Conservation (phyloP, 345 rosid species). For the Syzygium oleosum region DNA sequence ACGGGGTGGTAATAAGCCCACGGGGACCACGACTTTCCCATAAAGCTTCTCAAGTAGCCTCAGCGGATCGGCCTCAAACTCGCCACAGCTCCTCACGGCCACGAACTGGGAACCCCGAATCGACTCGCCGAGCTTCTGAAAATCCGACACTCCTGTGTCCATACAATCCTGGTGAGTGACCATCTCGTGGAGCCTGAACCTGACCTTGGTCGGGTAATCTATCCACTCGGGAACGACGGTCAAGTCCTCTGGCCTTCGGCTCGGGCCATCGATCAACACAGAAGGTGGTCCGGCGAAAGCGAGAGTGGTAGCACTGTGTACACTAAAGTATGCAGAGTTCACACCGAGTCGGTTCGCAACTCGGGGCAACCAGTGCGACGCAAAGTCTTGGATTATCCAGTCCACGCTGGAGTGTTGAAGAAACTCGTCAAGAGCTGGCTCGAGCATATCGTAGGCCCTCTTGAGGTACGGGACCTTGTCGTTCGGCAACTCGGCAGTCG, state of each 20-base stretch:
- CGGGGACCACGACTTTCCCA: neutral
- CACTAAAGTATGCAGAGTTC: slow-evolving; percentile 9
- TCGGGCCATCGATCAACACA: neutral
- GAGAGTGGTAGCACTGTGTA: slow-evolving; percentile 9
- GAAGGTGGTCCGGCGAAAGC: slow-evolving; percentile 11
- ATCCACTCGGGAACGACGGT: slow-evolving; percentile 22
- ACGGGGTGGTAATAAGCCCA: slow-evolving; percentile 1
- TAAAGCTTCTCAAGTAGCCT: neutral
- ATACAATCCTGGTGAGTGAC: neutral
- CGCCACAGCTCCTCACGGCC: slow-evolving; percentile 1
- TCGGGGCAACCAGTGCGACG: slow-evolving; percentile 30
- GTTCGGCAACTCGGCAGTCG: slow-evolving; percentile 26
- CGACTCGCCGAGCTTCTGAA: neutral
- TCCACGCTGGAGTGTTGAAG: slow-evolving; percentile 14
- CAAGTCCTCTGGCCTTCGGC: slow-evolving; percentile 13
- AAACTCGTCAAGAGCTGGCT: slow-evolving; percentile 8
- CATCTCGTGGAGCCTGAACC: slow-evolving; percentile 5
- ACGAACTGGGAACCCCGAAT: slow-evolving; percentile 1
- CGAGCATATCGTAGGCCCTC: slow-evolving; percentile 27
- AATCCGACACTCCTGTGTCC: slow-evolving; percentile 3
- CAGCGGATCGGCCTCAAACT: slow-evolving; percentile 7
- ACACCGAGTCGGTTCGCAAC: slow-evolving; percentile 9
- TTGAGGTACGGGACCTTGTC: slow-evolving; percentile 20
- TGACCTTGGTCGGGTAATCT: slow-evolving; percentile 5
- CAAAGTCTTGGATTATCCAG: slow-evolving; percentile 33